These are phyloP conservation scores for Murraya paniculata DNA, from an alignment of 345 rosid genomes.

Conservation along the genomic window DNA sequence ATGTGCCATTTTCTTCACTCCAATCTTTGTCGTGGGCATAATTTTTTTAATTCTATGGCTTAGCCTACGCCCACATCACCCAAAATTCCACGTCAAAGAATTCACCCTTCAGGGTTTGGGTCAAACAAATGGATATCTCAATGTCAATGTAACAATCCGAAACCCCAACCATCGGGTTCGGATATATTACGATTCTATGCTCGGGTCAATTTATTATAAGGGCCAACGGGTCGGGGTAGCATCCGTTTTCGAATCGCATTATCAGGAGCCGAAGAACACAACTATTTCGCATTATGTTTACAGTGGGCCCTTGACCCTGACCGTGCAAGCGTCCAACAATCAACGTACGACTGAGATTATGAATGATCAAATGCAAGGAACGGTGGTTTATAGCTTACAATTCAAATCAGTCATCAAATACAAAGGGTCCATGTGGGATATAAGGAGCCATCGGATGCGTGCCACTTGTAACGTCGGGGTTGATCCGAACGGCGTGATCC, in stretches of 20 bases:
- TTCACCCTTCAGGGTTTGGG: slow-evolving; percentile 25
- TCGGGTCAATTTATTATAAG: slow-evolving; percentile 26
- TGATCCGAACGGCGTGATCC: slow-evolving; percentile 26
- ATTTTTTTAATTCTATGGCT: slow-evolving; percentile 36
- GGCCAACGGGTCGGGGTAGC: slow-evolving; percentile 19
- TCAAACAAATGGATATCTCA: slow-evolving; percentile 25
- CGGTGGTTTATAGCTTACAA: slow-evolving; percentile 22
- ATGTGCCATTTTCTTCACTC: slow-evolving; percentile 15
- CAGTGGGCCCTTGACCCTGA: slow-evolving; percentile 17
- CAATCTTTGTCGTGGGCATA: slow-evolving; percentile 19
- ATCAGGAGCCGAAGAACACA: slow-evolving; percentile 32
- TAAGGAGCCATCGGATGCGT: slow-evolving; percentile 27
- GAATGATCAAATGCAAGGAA: slow-evolving; percentile 24
- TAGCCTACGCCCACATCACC: slow-evolving; percentile 10
- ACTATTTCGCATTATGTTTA: slow-evolving; percentile 10
- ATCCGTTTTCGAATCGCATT: slow-evolving; percentile 14
- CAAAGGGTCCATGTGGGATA: slow-evolving; percentile 26
- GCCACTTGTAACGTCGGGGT: slow-evolving; percentile 26
- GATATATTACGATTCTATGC: slow-evolving; percentile 23
- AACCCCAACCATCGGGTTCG: slow-evolving; percentile 27
- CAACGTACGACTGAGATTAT: slow-evolving; percentile 25
- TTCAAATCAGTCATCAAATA: slow-evolving; percentile 21
- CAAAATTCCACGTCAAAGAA: slow-evolving; percentile 19
- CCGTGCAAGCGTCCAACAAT: slow-evolving; percentile 3
- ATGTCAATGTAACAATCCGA: slow-evolving; percentile 29